A percentile compares a stretch with the other conserved stretches of the same genome.
phyloP scores from a whole-genome alignment of 768 basidiomycete species.

The Pleurotus platypus region DNA sequence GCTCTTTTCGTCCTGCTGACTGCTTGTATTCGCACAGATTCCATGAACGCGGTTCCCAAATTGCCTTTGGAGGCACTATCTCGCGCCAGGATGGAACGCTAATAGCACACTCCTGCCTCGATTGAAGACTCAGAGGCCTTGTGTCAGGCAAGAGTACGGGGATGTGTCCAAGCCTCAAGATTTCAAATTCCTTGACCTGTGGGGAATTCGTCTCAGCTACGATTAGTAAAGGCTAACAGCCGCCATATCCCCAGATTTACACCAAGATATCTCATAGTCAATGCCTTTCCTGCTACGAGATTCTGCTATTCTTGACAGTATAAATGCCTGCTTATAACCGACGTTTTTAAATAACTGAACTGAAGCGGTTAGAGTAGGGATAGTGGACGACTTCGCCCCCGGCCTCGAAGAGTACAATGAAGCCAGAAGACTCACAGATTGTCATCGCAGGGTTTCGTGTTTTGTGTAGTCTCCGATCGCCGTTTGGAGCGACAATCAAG shows the following conservation, averaged over 20 bases:
- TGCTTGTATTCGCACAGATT: too few species aligned
- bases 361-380: slow-evolving; percentile 38
- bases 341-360: neutral
- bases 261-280: neutral
- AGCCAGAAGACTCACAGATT: slow-evolving; percentile 59
- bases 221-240: neutral
- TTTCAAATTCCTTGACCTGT: neutral
- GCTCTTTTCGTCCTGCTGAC: too few species aligned
- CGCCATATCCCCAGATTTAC: neutral
- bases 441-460: slow-evolving; percentile 55
- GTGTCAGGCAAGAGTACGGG: too few species aligned
- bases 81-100: too few species aligned
- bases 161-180: neutral
- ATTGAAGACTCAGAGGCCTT: too few species aligned
- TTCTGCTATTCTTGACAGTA: slow-evolving; percentile 68
- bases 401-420: slow-evolving; percentile 73
- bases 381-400: slow-evolving; percentile 66
- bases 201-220: neutral
- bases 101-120: too few species aligned
- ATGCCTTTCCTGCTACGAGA: slow-evolving; percentile 30
- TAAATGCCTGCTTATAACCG: slow-evolving; percentile 26
- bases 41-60: too few species aligned
- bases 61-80: too few species aligned
- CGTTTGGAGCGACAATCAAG: too few species aligned
- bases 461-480: slow-evolving; percentile 27